A percentile compares a stretch with the other conserved stretches of the same genome.
Conservation (phyloP, 1,284 basidiomycete species). For the Gomphus bonarii region DNA sequence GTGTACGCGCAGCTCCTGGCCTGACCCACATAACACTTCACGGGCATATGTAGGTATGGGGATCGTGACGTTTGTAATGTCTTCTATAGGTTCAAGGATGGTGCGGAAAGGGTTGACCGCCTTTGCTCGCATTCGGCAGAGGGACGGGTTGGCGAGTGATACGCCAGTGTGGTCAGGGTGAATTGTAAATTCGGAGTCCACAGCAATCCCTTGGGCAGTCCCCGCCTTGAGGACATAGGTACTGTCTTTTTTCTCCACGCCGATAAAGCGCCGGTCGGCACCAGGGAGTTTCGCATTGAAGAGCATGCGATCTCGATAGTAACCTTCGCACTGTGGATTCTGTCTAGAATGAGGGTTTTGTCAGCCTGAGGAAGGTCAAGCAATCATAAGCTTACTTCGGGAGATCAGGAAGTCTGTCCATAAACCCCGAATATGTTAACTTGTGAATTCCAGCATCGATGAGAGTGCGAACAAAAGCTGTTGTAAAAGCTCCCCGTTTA, state of each 20-base stretch:
- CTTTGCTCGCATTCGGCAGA: neutral
- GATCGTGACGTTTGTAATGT: constrained; percentile 17
- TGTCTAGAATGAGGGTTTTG: constrained; percentile 24
- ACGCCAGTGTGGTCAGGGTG: constrained; percentile 38
- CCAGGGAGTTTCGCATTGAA: constrained; percentile 47
- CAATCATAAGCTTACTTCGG: neutral
- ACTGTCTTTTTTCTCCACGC: constrained; percentile 29
- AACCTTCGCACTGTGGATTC: constrained; percentile 40
- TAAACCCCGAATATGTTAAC: constrained; percentile 38
- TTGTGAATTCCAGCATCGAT: constrained; percentile 37
- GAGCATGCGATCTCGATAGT: constrained; percentile 35
- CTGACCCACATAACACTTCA: constrained; percentile 45
- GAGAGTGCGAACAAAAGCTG: constrained; percentile 36
- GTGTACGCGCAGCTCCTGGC: constrained; percentile 36
- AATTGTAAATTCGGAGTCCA: constrained; percentile 48
- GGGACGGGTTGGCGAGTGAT: constrained; percentile 14
- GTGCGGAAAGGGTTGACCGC: neutral
- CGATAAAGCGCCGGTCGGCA: constrained; percentile 35
- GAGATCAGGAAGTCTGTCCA: constrained; percentile 20
- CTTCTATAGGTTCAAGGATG: neutral
- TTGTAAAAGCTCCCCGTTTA: constrained; percentile 50
- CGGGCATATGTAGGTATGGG: constrained; percentile 42
- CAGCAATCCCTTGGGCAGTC: constrained; percentile 45
- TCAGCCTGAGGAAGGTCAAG: constrained; percentile 16
- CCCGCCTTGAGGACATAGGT: constrained; percentile 41